Evolutionary conservation across 129 eudicot species (phyloP).

Genomic region (Kitagawia praeruptora): DNA sequence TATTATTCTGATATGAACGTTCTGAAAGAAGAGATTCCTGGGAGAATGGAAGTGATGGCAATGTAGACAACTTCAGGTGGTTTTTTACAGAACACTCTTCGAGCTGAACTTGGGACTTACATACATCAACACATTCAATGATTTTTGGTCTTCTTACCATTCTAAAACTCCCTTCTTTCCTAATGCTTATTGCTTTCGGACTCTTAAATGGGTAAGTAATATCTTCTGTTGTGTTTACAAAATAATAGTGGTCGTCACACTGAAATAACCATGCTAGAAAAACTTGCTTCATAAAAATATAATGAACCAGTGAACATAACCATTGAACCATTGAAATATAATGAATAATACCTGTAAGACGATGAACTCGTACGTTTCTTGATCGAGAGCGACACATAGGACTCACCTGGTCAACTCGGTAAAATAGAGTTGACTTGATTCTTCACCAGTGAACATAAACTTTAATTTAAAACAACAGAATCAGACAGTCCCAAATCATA

Average conservation of each 20-base stretch:
- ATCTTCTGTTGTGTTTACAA: constrained; percentile 34
- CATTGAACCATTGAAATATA: too few relatives aligned
- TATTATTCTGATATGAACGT: constrained; percentile 54
- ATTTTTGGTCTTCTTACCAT: constrained; percentile 28
- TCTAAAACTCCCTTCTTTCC: constrained; percentile 22
- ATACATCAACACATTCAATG: constrained; percentile 34
- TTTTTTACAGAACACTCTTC: constrained; percentile 24
- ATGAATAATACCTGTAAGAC: too few relatives aligned
- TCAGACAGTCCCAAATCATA: too few relatives aligned
- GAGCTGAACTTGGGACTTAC: constrained; percentile 26
- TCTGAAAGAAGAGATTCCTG: constrained; percentile 41
- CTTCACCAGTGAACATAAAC: too few relatives aligned
- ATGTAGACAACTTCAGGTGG: constrained; percentile 19
- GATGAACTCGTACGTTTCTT: too few relatives aligned
- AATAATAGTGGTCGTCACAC: constrained; percentile 46
- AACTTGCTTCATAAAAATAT: constrained; percentile 44
- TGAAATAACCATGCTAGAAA: constrained; percentile 33
- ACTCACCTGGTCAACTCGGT: too few relatives aligned
- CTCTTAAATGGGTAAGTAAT: constrained; percentile 37
- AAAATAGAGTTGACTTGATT: too few relatives aligned
- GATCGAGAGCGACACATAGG: too few relatives aligned
- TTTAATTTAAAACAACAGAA: too few relatives aligned
- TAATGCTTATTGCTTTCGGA: constrained; percentile 26
- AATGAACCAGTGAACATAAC: too few relatives aligned
- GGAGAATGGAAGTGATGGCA: constrained; percentile 52